A percentile compares a stretch with the other conserved stretches of the same genome.
Conservation (phyloP, 2,329 filamentous ascomycete genomes). For the Aspergillus japonicus region DNA sequence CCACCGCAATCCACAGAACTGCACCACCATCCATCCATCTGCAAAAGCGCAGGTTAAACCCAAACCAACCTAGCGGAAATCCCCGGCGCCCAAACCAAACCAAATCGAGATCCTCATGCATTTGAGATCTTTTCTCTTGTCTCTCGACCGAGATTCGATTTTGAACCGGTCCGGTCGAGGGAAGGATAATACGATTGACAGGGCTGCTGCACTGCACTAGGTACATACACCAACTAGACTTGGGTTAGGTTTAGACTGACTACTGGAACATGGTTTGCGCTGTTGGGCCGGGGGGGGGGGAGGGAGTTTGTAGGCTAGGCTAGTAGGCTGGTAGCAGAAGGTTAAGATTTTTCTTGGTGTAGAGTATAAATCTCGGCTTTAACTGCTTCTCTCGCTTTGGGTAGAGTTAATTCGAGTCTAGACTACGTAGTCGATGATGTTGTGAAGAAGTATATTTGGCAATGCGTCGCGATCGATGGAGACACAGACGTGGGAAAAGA, state of each 20-base stretch:
- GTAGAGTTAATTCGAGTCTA: background rate
- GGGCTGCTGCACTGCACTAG: background rate
- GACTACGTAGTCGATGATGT: background rate
- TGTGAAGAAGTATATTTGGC: background rate
- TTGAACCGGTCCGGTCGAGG: background rate
- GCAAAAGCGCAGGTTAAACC: background rate
- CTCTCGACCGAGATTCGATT: background rate
- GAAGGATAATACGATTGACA: background rate
- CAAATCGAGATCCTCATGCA: background rate
- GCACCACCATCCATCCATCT: background rate
- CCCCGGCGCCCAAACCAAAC: background rate
- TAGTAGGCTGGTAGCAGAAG: too few relatives aligned
- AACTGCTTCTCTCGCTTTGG: too few relatives aligned
- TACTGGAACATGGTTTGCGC: too few relatives aligned
- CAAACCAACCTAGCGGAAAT: background rate
- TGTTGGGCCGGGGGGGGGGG: too few relatives aligned
- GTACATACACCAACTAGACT: background rate
- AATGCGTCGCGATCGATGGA: background rate
- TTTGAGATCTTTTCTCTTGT: background rate
- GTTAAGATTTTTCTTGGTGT: background rate
- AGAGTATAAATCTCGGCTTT: too few relatives aligned
- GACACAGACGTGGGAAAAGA: background rate
- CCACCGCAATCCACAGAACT: background rate
- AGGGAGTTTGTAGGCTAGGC: too few relatives aligned
- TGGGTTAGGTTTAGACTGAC: too few relatives aligned